Base-by-base conservation (phyloP, 75 land plant species). In the Selaginella tamariscina region DNA sequence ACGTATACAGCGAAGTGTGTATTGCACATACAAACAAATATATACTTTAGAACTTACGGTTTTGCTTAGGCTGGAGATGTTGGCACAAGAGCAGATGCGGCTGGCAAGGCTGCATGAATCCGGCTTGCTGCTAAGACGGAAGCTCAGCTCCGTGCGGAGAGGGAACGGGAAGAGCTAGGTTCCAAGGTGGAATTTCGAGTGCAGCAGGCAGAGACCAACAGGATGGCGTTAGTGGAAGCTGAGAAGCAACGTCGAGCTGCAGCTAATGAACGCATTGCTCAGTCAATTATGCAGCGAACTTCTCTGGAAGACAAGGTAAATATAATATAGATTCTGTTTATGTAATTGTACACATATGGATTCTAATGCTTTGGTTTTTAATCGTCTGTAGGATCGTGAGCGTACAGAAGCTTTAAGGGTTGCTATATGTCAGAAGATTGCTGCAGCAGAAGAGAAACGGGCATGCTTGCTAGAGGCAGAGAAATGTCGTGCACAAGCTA, bases 401-500 rank as follows among this genome's bases (percentile, higher is more conserved):
- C 63, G 88, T 20, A 75, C 83, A 32, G 81, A 81, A 74, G 77
- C 82, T 13, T 68, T 81, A 24, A 67, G 80, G 49, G 72, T 81
- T 24, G 80, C 92, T 24, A 87, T 95, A 29, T 77, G 75, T 24
- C 92, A 88, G 59, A 95, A 86, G 64, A 81, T 87, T 28, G 89
- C 84, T 28, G 91, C 97, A 72, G 99, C 99, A 31, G 99, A 95
- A 74, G 94, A 81, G 77, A 95, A 95, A 33, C 78, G 99, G 9
- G 63, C 83, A 32, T 78, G 75, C 31, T 56, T 95, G 26, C 62
- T 95, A 44, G 89, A 85, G 65, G 99, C 99, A 30, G 99, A 87
- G 72, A 91, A 76, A 73, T 79, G 39, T 60, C 78, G 83, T 1
- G 99, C 92, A 33, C 87, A 74, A 64, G 92, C 97, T 2, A 70